Conservation (phyloP, 495 filamentous ascomycete species). For the Neurospora tetrasperma region DNA sequence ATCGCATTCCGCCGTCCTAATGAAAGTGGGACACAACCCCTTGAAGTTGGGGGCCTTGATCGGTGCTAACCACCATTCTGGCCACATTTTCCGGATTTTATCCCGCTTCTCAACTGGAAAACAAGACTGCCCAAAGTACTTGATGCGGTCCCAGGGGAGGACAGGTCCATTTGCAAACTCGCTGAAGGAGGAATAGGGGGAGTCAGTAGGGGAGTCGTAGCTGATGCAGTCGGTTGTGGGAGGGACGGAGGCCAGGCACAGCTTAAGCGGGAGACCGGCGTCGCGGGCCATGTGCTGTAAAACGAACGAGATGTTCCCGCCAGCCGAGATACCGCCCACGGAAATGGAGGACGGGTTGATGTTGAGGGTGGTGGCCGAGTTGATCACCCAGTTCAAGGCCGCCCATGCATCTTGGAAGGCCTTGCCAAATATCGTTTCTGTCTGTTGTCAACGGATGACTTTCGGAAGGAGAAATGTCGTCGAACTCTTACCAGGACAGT, state of each 20-base stretch:
- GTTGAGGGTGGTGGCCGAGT: slow-evolving; percentile 26
- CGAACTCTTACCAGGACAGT: slow-evolving; percentile 29
- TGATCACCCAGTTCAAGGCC: slow-evolving; percentile 29
- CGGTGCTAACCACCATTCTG: slow-evolving; percentile 29
- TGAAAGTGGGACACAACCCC: slow-evolving; percentile 33
- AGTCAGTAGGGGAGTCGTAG: slow-evolving; percentile 32
- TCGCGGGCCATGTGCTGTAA: slow-evolving; percentile 42
- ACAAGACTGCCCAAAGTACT: slow-evolving; percentile 33
- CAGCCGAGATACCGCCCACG: slow-evolving; percentile 41
- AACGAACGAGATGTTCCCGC: slow-evolving; percentile 35
- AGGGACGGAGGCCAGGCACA: slow-evolving; percentile 34
- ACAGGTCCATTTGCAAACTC: slow-evolving; percentile 35
- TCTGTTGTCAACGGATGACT: not conserved
- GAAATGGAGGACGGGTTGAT: slow-evolving; percentile 35
- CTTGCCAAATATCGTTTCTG: slow-evolving; percentile 37
- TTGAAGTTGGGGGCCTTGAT: slow-evolving; percentile 34
- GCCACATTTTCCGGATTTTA: slow-evolving; percentile 17
- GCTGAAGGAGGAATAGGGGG: slow-evolving; percentile 36
- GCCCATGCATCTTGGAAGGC: slow-evolving; percentile 39
- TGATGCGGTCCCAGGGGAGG: slow-evolving; percentile 38
- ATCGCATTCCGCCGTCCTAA: slow-evolving; percentile 40
- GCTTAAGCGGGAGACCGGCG: slow-evolving; percentile 29
- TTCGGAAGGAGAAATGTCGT: not conserved
- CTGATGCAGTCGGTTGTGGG: slow-evolving; percentile 28
- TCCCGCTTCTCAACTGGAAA: slow-evolving; percentile 14